Conservation (phyloP, 2,329 filamentous ascomycete species). For the Ophiocordyceps sinensis region DNA sequence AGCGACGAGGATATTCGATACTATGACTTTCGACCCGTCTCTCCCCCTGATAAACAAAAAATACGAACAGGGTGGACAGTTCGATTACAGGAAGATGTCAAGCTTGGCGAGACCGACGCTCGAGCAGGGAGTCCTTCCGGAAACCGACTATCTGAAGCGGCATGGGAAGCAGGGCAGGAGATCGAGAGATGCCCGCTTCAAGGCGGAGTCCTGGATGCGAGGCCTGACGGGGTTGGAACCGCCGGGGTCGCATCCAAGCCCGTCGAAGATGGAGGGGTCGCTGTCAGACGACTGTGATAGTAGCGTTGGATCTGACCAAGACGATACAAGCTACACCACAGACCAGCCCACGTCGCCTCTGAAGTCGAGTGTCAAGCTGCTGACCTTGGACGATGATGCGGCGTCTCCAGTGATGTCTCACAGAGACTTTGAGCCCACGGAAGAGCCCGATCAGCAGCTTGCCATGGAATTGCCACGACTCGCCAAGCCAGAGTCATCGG, state of each 20-base stretch:
- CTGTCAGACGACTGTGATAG: constrained; percentile 31
- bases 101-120: constrained; percentile 14
- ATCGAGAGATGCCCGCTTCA: constrained; percentile 12
- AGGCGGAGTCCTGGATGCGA: constrained; percentile 12
- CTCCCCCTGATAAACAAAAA: constrained; percentile 42
- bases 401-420: constrained; percentile 36
- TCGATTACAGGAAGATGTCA: constrained; percentile 26
- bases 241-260: constrained; percentile 15
- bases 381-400: constrained; percentile 34
- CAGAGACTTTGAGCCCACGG: constrained; percentile 30
- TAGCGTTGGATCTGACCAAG: constrained; percentile 40
- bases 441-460: constrained; percentile 31
- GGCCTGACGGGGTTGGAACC: constrained; percentile 12
- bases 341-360: constrained; percentile 35
- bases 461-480: constrained; percentile 34
- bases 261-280: constrained; percentile 20
- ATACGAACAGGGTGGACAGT: constrained; percentile 41
- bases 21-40: constrained; percentile 36
- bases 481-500: constrained; percentile 31
- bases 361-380: constrained; percentile 30
- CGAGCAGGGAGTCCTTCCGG: constrained; percentile 23
- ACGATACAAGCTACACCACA: constrained; percentile 35
- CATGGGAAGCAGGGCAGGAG: constrained; percentile 27
- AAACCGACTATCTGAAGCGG: constrained; percentile 32
- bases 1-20: constrained; percentile 36